Evolutionary conservation across 2,329 filamentous ascomycete genomes (phyloP).

Genomic region (Colletotrichum coccodes): DNA sequence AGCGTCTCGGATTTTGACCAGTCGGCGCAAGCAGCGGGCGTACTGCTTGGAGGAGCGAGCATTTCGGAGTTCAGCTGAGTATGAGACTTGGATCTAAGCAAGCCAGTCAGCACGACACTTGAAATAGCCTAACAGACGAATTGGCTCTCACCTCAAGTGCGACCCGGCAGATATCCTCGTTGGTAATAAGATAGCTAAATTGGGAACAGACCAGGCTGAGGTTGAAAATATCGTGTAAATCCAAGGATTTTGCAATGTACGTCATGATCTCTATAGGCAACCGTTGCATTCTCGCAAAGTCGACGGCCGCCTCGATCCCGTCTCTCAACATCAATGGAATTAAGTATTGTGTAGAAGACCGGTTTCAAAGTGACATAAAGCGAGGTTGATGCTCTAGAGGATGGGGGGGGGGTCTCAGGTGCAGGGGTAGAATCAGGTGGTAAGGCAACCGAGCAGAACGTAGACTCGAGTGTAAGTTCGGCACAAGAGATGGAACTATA

Average conservation of each 20-base stretch:
- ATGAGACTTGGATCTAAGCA: slow-evolving; percentile 35
- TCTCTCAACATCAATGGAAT: background rate
- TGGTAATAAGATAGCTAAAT: slow-evolving; percentile 60
- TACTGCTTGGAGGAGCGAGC: slow-evolving; percentile 45
- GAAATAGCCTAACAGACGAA: background rate
- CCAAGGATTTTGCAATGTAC: slow-evolving; percentile 63
- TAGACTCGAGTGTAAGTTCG: background rate
- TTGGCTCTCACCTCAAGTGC: slow-evolving; percentile 62
- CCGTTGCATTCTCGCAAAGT: slow-evolving; percentile 20
- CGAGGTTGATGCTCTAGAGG: background rate
- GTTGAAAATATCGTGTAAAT: slow-evolving; percentile 67
- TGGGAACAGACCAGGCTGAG: slow-evolving; percentile 63
- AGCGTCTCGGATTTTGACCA: slow-evolving; percentile 70
- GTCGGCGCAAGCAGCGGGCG: slow-evolving; percentile 64
- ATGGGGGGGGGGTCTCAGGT: background rate
- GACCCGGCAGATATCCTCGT: slow-evolving; percentile 66
- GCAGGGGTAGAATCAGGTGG: background rate
- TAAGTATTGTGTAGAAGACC: background rate
- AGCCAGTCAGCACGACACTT: slow-evolving; percentile 33
- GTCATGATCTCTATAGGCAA: slow-evolving; percentile 75
- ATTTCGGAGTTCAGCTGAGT: slow-evolving; percentile 37
- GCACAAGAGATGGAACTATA: background rate
- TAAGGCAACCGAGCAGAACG: background rate
- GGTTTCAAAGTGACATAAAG: background rate
- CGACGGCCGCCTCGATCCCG: background rate